Percentiles rank a stretch among this genome's conserved stretches.
Evolutionary conservation across 2,329 filamentous ascomycete genomes (phyloP).

Genomic region (Diplocarpon rosae): DNA sequence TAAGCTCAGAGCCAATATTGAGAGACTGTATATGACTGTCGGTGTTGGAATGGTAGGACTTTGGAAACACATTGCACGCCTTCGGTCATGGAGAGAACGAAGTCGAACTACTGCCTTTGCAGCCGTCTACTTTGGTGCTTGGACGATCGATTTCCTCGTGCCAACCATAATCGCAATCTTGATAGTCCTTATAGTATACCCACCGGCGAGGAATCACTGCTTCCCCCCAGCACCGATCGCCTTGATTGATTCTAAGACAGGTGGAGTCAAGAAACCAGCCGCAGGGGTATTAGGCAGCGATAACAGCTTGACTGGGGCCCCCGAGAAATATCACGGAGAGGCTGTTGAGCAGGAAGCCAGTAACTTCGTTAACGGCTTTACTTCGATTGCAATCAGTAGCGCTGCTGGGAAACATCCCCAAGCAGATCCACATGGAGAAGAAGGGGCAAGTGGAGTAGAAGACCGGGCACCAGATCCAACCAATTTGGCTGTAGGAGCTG

Average conservation of each 20-base stretch:
- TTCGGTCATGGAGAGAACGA: constrained; percentile 71
- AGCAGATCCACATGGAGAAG: constrained; percentile 36
- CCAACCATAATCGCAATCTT: constrained; percentile 48
- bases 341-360: constrained; percentile 74
- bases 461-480: constrained; percentile 50
- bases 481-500: constrained; percentile 40
- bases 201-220: constrained; percentile 47
- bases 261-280: constrained; percentile 66
- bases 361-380: constrained; percentile 67
- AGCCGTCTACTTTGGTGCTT: constrained; percentile 48
- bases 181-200: constrained; percentile 55
- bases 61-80: constrained; percentile 62
- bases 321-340: constrained; percentile 74
- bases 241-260: constrained; percentile 57
- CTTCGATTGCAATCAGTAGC: constrained; percentile 60
- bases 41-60: constrained; percentile 53
- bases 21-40: constrained; percentile 74
- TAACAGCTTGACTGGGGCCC: constrained; percentile 69
- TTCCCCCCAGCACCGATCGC: constrained; percentile 73
- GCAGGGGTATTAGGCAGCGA: constrained; percentile 66
- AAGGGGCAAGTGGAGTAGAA: constrained; percentile 29
- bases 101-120: constrained; percentile 55
- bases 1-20: constrained; percentile 66
- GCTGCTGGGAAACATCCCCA: constrained; percentile 69
- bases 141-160: constrained; percentile 60